Conservation (phyloP, 1,139 yeast species). For the Pichia sp. region DNA sequence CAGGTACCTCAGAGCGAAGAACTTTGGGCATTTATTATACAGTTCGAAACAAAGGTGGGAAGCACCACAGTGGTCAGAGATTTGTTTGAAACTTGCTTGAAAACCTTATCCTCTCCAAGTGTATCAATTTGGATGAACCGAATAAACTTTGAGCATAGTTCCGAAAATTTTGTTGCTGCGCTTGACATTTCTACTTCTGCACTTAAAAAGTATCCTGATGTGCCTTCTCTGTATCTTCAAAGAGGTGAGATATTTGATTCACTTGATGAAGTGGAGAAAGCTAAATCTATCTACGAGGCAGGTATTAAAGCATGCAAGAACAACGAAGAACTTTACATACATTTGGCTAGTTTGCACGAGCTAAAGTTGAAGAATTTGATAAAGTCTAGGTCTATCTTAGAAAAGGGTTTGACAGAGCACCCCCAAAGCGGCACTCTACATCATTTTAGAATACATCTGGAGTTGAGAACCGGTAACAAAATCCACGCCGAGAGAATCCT, state of each 20-base stretch:
- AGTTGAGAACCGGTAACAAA: constrained; percentile 44
- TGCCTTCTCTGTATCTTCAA: constrained; percentile 53
- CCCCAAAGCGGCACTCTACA: constrained; percentile 52
- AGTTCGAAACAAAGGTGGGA: constrained; percentile 53
- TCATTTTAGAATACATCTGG: constrained; percentile 58
- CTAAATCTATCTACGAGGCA: constrained; percentile 44
- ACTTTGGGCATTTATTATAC: constrained; percentile 68
- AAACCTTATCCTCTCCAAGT: constrained; percentile 36
- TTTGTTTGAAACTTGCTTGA: constrained; percentile 39
- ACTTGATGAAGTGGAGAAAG: constrained; percentile 33
- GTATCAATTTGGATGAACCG: constrained; percentile 62
- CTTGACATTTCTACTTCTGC: constrained; percentile 44
- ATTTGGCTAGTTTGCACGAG: constrained; percentile 50
- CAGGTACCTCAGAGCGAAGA: constrained; percentile 45
- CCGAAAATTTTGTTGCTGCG: constrained; percentile 36
- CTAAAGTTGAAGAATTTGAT: constrained; percentile 39
- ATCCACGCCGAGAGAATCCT: constrained; percentile 55
- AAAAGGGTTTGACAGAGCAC: constrained; percentile 56
- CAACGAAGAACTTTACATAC: constrained; percentile 51
- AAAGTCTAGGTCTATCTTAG: constrained; percentile 71
- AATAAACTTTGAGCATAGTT: constrained; percentile 51
- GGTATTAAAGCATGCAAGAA: constrained; percentile 51
- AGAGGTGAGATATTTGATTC: constrained; percentile 50
- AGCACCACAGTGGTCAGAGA: constrained; percentile 39
- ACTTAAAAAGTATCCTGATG: constrained; percentile 42